Evolutionary conservation across 805 yeast species (phyloP).

Genomic region (Nakazawaea holstii): DNA sequence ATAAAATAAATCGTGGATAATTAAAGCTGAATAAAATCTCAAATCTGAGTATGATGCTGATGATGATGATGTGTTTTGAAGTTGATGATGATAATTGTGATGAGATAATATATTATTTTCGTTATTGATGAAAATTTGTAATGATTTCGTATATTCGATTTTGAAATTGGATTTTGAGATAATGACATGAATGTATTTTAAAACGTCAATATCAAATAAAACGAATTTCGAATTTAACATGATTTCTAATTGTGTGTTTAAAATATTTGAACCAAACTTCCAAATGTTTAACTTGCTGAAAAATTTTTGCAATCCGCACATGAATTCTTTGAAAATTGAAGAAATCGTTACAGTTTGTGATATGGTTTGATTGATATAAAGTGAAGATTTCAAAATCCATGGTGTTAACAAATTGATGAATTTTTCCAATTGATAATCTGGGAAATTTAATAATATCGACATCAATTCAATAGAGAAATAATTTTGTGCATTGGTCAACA

Average conservation of each 20-base stretch:
- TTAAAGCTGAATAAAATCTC: slow-evolving; percentile 38
- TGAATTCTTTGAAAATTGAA: slow-evolving; percentile 25
- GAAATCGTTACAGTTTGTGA: slow-evolving; percentile 40
- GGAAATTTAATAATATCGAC: not conserved
- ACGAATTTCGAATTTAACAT: slow-evolving; percentile 48
- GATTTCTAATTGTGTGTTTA: slow-evolving; percentile 65
- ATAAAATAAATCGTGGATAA: slow-evolving; percentile 44
- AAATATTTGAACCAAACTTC: slow-evolving; percentile 37
- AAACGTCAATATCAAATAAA: slow-evolving; percentile 23
- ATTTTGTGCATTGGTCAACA: not conserved
- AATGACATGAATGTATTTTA: slow-evolving; percentile 39
- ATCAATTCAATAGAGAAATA: slow-evolving; percentile 9
- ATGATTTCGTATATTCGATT: slow-evolving; percentile 41
- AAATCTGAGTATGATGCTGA: slow-evolving; percentile 9
- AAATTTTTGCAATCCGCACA: slow-evolving; percentile 27
- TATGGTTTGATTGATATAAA: slow-evolving; percentile 59
- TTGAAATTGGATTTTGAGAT: slow-evolving; percentile 30
- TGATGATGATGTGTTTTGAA: too few relatives aligned
- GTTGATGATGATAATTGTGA: slow-evolving; percentile 11
- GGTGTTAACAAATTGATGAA: slow-evolving; percentile 11
- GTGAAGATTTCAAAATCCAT: slow-evolving; percentile 55
- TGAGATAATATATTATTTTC: slow-evolving; percentile 31
- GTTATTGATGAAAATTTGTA: slow-evolving; percentile 62
- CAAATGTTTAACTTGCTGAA: slow-evolving; percentile 26
- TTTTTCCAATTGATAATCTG: not conserved